Conservation (phyloP, 768 basidiomycete species). For the Podaxis mareebaensis region DNA sequence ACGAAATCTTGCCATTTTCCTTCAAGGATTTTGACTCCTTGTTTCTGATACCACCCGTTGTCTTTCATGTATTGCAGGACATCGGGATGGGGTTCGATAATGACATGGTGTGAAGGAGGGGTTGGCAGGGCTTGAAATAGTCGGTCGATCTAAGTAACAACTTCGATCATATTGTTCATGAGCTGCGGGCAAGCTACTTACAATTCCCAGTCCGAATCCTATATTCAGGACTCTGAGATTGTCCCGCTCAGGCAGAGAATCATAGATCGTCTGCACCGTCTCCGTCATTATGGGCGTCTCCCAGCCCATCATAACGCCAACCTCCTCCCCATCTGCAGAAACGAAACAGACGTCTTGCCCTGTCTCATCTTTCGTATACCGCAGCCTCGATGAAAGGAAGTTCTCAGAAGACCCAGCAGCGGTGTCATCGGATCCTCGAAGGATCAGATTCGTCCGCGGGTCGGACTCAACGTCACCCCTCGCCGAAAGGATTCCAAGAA, state of each 20-base stretch:
- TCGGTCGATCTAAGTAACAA: slow-evolving; percentile 66
- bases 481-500: slow-evolving; percentile 63
- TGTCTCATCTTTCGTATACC: slow-evolving; percentile 64
- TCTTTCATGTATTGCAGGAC: slow-evolving; percentile 81
- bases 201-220: slow-evolving; percentile 94
- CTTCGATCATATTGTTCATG: neutral
- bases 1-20: slow-evolving; percentile 95
- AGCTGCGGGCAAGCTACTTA: slow-evolving; percentile 32
- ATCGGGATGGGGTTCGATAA: slow-evolving; percentile 93
- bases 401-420: slow-evolving; percentile 62
- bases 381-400: slow-evolving; percentile 72
- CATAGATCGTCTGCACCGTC: slow-evolving; percentile 70
- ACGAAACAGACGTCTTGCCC: slow-evolving; percentile 86
- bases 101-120: slow-evolving; percentile 74
- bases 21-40: slow-evolving; percentile 77
- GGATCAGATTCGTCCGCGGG: slow-evolving; percentile 29
- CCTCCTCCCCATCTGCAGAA: slow-evolving; percentile 64
- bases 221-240: slow-evolving; percentile 80
- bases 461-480: slow-evolving; percentile 25
- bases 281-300: slow-evolving; percentile 84
- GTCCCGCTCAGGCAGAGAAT: slow-evolving; percentile 45
- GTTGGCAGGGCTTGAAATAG: slow-evolving; percentile 69
- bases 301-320: slow-evolving; percentile 99
- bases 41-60: slow-evolving; percentile 75
- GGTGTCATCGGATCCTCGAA: slow-evolving; percentile 54